Evolutionary conservation across 1,139 yeast genomes (phyloP).

Genomic region (Saccharomyces hybrid): DNA sequence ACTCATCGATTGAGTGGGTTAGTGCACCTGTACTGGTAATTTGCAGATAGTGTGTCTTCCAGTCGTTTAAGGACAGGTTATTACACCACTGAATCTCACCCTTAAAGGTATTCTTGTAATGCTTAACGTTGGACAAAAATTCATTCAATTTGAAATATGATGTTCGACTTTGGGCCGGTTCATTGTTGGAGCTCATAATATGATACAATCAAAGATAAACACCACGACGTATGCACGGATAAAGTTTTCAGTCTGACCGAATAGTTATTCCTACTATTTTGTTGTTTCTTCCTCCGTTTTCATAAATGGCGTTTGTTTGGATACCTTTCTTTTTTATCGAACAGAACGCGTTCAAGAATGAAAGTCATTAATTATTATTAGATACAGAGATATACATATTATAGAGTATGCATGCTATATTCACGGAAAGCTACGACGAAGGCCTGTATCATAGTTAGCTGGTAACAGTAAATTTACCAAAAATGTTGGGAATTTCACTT

Average conservation of each 20-base stretch:
- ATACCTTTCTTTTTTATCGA: not conserved
- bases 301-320: not conserved
- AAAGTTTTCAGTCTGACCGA: not conserved
- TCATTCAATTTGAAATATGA: slow-evolving; percentile 5
- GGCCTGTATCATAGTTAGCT: not conserved
- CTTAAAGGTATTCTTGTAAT: slow-evolving; percentile 23
- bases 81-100: slow-evolving; percentile 30
- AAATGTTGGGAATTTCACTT: slow-evolving; percentile 63
- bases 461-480: not conserved
- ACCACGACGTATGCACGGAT: not conserved
- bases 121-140: slow-evolving; percentile 6
- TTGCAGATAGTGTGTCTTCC: slow-evolving; percentile 19
- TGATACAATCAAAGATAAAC: not conserved
- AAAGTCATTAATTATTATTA: not conserved
- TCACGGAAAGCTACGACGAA: not conserved
- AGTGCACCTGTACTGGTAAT: slow-evolving; percentile 24
- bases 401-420: not conserved
- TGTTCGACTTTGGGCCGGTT: not conserved
- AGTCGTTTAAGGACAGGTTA: slow-evolving; percentile 15
- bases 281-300: not conserved
- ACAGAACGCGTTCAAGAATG: not conserved
- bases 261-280: not conserved
- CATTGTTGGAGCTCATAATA: not conserved
- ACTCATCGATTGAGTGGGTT: slow-evolving; percentile 13
- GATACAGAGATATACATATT: not conserved